Base-by-base conservation (phyloP, 495 filamentous ascomycete genomes). In the Aspergillus campestris region DNA sequence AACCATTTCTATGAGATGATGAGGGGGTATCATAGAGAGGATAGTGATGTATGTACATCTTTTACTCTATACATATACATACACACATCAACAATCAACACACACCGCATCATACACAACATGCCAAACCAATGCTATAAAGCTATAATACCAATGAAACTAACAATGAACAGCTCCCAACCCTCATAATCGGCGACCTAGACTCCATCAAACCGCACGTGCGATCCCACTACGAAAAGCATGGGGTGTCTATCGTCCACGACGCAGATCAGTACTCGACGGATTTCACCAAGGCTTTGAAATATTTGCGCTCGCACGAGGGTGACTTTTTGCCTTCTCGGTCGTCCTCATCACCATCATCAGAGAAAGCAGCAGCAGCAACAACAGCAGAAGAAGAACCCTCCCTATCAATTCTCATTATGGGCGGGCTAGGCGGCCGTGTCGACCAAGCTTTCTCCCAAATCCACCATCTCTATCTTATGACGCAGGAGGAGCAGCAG, bases 391-490 rank as follows among this genome's bases (percentile, higher is more conserved):
- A 18, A 28, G 7, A 8, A 42, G 30, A 45, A 10, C 38, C 48
- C 27, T 27, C 39, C 8, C 51, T 78, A 11, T 64, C 76, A 27
- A 70, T 92, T 38, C 69, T 92, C 29, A 78, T 85, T 27, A 59
- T 91, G n/a, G 91, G 91, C 15, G 83, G 88, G 11, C 74, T 97
- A 1, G 87, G 84, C 14, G 94, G 94, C 3, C 79, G 92, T 27
- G 86, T 95, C 6, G 92, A 98, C 61, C 94, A 97, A 50, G 90
- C 82, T 4, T 75, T 98, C 29, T 89, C 87, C 28, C 83, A 91
- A 40, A 72, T 98, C 35, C 87, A 92, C 56, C 84, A 89, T 55
- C 63, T 89, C 29, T 85, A 83, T 43, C 53, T 45, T 52, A 73
- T 57, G 65, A 64, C 39, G 7, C 52, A 61, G 39, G 48, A 48